Evolutionary conservation across 2,329 filamentous ascomycete genomes (phyloP).

Genomic region (Diplodia scrobiculata): DNA sequence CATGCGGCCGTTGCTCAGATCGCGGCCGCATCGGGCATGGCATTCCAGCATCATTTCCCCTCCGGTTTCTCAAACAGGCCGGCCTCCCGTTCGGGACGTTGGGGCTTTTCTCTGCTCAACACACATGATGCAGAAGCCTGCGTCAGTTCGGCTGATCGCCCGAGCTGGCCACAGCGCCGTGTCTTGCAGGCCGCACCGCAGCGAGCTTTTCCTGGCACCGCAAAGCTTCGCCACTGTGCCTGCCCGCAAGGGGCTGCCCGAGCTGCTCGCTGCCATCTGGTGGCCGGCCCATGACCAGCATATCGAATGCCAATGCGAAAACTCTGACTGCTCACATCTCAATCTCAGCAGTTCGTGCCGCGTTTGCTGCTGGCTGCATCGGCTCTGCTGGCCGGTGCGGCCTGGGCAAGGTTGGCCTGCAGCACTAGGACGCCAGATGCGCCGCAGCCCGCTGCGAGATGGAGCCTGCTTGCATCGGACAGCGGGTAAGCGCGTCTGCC

Average conservation of each 20-base stretch:
- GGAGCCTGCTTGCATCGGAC: constrained; percentile 11
- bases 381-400: constrained; percentile 13
- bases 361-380: constrained; percentile 11
- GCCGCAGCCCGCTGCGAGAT: constrained; percentile 5
- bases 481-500: constrained; percentile 15
- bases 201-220: neutral
- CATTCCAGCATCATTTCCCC: constrained; percentile 14
- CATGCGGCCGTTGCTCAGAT: constrained; percentile 10
- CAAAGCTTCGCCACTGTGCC: constrained; percentile 19
- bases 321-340: constrained; percentile 14
- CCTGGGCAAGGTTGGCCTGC: constrained; percentile 6
- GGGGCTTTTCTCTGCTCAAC: constrained; percentile 25
- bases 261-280: constrained; percentile 13
- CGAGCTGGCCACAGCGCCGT: constrained; percentile 26
- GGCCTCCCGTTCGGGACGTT: constrained; percentile 12
- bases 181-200: constrained; percentile 21
- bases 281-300: neutral
- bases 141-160: constrained; percentile 27
- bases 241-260: constrained; percentile 5
- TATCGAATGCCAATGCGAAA: constrained; percentile 21
- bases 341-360: neutral
- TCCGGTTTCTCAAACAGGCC: neutral
- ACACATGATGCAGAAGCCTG: constrained; percentile 24
- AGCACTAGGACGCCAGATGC: neutral
- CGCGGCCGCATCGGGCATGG: constrained; percentile 2